Conservation (phyloP, 352 stramenopile genomes). For the Pythium myriotylum region DNA sequence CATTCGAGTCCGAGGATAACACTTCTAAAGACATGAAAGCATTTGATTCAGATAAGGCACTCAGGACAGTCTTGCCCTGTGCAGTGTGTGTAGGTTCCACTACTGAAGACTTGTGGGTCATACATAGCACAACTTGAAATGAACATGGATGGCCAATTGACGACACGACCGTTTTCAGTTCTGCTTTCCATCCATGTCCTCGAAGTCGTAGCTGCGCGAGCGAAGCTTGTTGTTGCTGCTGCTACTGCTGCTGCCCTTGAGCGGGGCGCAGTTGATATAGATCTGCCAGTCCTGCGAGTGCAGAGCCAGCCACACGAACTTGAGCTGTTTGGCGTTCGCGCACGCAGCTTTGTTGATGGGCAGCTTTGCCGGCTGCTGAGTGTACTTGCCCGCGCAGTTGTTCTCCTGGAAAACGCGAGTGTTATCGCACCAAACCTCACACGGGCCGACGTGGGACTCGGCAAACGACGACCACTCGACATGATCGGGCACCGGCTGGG, state of each 20-base stretch:
- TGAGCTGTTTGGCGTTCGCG: constrained; percentile 27
- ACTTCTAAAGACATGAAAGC: no score
- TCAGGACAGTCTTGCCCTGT: no score
- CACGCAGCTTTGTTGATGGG: constrained; percentile 31
- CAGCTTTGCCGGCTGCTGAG: constrained; percentile 22
- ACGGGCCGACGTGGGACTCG: constrained; percentile 32
- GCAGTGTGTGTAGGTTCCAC: no score
- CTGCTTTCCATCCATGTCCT: no score
- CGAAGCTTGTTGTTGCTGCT: neutral
- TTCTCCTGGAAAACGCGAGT: constrained; percentile 33
- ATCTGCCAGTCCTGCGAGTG: constrained; percentile 35
- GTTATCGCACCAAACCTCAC: constrained; percentile 41
- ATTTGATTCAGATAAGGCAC: no score
- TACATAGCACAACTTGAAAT: no score
- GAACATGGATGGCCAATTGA: no score
- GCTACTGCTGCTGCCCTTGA: constrained; percentile 6
- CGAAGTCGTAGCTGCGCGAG: no score
- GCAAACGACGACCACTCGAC: constrained; percentile 33
- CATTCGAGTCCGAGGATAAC: no score
- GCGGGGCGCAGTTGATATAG: constrained; percentile 36
- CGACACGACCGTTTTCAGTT: no score
- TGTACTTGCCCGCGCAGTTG: constrained; percentile 31
- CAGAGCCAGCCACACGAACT: constrained; percentile 33
- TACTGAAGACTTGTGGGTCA: no score
- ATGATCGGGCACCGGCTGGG: constrained; percentile 19